Evolutionary conservation across 371 early-diverging fungal species (phyloP).

Genomic region (Haplosporangium sp.): DNA sequence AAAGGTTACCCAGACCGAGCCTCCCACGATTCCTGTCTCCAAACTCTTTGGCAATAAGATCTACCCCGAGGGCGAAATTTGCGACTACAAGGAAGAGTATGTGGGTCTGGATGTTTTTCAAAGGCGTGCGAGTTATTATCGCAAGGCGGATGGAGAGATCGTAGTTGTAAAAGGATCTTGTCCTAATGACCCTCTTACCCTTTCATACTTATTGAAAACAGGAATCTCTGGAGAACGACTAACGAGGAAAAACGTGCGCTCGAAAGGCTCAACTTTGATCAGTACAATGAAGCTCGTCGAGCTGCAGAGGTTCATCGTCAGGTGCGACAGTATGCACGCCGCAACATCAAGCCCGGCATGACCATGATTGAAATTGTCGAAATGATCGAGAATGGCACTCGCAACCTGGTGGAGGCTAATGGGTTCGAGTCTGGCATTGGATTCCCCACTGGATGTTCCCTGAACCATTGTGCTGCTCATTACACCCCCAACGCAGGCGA

Average conservation of each 20-base stretch:
- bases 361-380: slow-evolving; percentile 94
- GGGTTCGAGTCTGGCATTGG: slow-evolving; percentile 95
- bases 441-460: slow-evolving; percentile 99
- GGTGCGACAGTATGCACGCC: slow-evolving; percentile 88
- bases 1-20: slow-evolving; percentile 70
- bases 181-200: background rate
- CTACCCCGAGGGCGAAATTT: slow-evolving; percentile 79
- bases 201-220: slow-evolving; percentile 26
- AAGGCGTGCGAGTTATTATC: background rate
- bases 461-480: slow-evolving; percentile 99
- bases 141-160: too few relatives aligned
- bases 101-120: slow-evolving; percentile 5
- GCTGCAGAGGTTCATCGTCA: slow-evolving; percentile 96
- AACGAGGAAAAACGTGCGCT: slow-evolving; percentile 84
- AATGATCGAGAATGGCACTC: slow-evolving; percentile 96
- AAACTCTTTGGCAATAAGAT: slow-evolving; percentile 73
- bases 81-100: slow-evolving; percentile 84
- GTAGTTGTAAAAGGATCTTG: too few relatives aligned
- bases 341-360: slow-evolving; percentile 97
- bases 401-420: slow-evolving; percentile 90
- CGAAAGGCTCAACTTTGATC: slow-evolving; percentile 71
- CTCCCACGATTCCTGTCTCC: slow-evolving; percentile 84
- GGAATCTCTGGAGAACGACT: slow-evolving; percentile 81
- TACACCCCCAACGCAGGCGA: slow-evolving; percentile 99
- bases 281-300: slow-evolving; percentile 86